Base-by-base conservation (phyloP, 192 early-diverging fungal species). In the Linnemannia hyalina region DNA sequence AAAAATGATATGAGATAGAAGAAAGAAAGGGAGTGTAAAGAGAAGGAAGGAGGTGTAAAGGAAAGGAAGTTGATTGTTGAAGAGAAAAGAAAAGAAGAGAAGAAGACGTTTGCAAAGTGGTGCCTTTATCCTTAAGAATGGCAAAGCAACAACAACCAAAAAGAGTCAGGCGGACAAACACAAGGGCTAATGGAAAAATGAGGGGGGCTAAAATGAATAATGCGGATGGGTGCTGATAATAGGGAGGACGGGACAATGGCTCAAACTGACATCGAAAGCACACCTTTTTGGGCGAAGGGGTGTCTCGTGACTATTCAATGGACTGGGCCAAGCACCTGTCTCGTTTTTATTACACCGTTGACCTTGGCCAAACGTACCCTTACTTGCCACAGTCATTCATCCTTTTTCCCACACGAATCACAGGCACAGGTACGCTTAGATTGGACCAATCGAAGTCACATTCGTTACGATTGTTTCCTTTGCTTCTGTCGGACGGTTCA, bases 271-370 rank as follows among this genome's bases (percentile, higher is more conserved):
- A 65, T 35, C 13, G 60, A 65, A 32, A 65, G 60, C 60, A 32
- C 60, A 65, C 29, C 60, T 65, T 65, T 26, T 65, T 65, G 60
- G 60, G 60, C 60, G 60, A 32, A 65, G 60, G 60, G 11, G 20
- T 23, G 60, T 32, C 60, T 65, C 60, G 60, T 65, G 60, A 65
- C 60, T 26, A 32, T 23, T 65, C 29, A 32, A 4, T 29, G 11
- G 29, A 52, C 49, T 65, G 60, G 60, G 60, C 60, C 60, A 65
- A 65, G 60, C 60, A 65, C 29, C 60, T 32, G n/a, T 65, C 29
- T 65, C 11, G 1, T 29, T 60, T 26, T 57, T 20, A 9, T 3
- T 0, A 55, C 13, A 46, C 44, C 44, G 13, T 46, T 46, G 44
- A 46, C 44, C 3, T 40, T 40, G 6, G 38, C 6, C 38, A 3